Conservation (phyloP, 176 grass and related monocot species). For the Lolium multiflorum region DNA sequence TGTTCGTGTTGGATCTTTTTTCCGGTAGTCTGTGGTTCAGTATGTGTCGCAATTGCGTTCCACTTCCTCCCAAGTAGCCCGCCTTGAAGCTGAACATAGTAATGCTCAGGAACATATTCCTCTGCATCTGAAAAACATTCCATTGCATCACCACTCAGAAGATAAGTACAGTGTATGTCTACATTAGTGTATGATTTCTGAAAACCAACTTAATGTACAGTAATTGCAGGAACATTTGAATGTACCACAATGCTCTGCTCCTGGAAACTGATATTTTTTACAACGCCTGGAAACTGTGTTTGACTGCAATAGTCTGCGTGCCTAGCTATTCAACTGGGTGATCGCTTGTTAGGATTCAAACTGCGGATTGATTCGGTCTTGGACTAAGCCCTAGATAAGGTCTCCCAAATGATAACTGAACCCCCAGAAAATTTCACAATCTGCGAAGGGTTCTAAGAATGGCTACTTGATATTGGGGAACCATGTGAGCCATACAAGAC, state of each 20-base stretch:
- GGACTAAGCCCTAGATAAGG: background rate
- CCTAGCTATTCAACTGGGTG: background rate
- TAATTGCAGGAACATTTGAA: too few relatives aligned
- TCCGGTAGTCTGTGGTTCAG: background rate
- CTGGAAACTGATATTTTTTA: background rate
- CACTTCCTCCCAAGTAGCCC: background rate
- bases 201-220: too few relatives aligned
- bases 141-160: background rate
- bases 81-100: background rate
- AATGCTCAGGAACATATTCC: background rate
- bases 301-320: too few relatives aligned
- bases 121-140: background rate
- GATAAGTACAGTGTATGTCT: too few relatives aligned
- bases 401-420: background rate
- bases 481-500: background rate
- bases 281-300: too few relatives aligned
- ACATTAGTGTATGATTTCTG: too few relatives aligned
- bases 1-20: background rate
- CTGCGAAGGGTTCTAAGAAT: background rate
- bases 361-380: background rate
- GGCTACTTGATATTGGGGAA: background rate
- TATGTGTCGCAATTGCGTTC: background rate
- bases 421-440: background rate
- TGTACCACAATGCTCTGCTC: background rate
- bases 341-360: background rate